Conservation (phyloP, 2,329 filamentous ascomycete species). For the Colletotrichum kahawae region DNA sequence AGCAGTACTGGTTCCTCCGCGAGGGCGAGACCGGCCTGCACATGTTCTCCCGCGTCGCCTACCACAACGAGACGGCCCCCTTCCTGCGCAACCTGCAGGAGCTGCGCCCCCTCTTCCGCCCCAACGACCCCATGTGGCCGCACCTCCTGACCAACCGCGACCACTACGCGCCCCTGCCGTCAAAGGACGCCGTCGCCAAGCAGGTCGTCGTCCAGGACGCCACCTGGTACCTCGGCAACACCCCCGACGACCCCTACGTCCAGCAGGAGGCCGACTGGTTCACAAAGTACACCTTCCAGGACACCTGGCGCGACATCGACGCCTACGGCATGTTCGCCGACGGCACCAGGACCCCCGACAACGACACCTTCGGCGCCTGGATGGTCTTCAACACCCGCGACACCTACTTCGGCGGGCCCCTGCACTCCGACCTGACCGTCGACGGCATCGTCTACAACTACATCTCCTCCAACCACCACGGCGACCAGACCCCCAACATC, state of each 20-base stretch:
- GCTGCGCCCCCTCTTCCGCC: slow-evolving; percentile 62
- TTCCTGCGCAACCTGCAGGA: slow-evolving; percentile 62
- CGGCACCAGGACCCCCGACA: slow-evolving; percentile 45
- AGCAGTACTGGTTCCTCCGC: slow-evolving; percentile 68
- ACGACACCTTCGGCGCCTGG: slow-evolving; percentile 60
- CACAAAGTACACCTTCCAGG: slow-evolving; percentile 66
- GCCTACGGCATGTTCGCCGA: slow-evolving; percentile 53
- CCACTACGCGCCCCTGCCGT: slow-evolving; percentile 57
- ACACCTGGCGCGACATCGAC: slow-evolving; percentile 58
- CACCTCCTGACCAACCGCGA: slow-evolving; percentile 59
- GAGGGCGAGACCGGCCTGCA: slow-evolving; percentile 65
- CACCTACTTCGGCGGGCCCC: slow-evolving; percentile 62
- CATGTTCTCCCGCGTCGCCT: slow-evolving; percentile 60
- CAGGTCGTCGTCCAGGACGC: slow-evolving; percentile 62
- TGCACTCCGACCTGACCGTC: slow-evolving; percentile 63
- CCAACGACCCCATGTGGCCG: slow-evolving; percentile 61
- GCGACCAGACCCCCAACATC: slow-evolving; percentile 64
- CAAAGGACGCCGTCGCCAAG: slow-evolving; percentile 41
- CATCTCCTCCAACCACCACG: slow-evolving; percentile 62
- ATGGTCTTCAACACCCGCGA: slow-evolving; percentile 66
- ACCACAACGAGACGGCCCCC: slow-evolving; percentile 58
- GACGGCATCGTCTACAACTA: slow-evolving; percentile 70
- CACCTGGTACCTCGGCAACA: slow-evolving; percentile 62
- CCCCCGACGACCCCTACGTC: slow-evolving; percentile 57
- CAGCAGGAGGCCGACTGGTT: slow-evolving; percentile 61